Conservation (phyloP, 192 early-diverging fungal species). For the Backusella circina region DNA sequence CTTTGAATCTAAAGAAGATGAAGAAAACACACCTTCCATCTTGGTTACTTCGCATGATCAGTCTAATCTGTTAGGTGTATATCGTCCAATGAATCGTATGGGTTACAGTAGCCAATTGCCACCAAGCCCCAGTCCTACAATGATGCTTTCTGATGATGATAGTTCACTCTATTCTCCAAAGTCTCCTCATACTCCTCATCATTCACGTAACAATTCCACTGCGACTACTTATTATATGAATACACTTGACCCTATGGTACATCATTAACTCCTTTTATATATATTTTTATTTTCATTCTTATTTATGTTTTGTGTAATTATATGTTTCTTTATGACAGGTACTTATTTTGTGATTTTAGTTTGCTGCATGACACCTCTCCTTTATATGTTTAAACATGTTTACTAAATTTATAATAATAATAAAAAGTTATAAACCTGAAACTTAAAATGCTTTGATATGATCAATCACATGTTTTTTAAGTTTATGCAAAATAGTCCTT, state of each 20-base stretch:
- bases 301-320: neutral
- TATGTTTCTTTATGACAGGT: neutral
- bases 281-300: neutral
- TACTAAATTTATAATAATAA: neutral
- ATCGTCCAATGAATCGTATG: constrained; percentile 7
- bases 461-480: neutral
- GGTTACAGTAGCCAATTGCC: constrained; percentile 4
- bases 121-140: constrained; percentile 20
- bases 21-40: constrained; percentile 9
- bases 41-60: constrained; percentile 21
- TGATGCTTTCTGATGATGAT: constrained; percentile 23
- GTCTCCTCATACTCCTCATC: constrained; percentile 8
- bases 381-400: neutral
- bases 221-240: neutral
- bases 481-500: neutral
- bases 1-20: neutral
- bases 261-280: neutral
- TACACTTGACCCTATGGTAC: neutral
- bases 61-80: neutral
- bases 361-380: neutral
- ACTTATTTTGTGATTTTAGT: neutral
- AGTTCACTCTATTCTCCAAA: constrained; percentile 14
- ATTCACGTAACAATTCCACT: neutral
- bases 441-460: neutral
- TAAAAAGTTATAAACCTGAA: neutral